These are phyloP conservation scores for Penicillium griseofulvum DNA, from an alignment of 2,329 filamentous ascomycete genomes.

Conservation along the genomic window DNA sequence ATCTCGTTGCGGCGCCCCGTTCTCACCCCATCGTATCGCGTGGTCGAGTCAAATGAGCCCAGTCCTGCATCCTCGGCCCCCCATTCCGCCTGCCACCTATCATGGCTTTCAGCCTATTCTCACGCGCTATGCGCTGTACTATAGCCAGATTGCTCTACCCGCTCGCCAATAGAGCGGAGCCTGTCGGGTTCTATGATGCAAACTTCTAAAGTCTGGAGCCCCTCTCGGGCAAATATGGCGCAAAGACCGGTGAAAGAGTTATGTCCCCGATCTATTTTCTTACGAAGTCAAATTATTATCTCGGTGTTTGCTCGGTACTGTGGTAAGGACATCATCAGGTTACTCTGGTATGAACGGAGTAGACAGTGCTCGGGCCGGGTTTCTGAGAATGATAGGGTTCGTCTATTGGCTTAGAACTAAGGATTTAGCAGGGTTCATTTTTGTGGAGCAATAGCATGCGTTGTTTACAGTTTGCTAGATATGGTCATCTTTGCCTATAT, in stretches of 20 bases:
- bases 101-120: neutral
- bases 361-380: slow-evolving; percentile 8
- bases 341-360: neutral
- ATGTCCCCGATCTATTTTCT: slow-evolving; percentile 19
- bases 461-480: slow-evolving; percentile 2
- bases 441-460: slow-evolving; percentile 7
- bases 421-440: neutral
- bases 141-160: slow-evolving; percentile 10
- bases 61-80: slow-evolving; percentile 6
- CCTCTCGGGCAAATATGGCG: neutral
- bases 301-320: slow-evolving; percentile 2
- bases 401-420: neutral
- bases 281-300: neutral
- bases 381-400: slow-evolving; percentile 3
- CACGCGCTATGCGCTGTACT: slow-evolving; percentile 22
- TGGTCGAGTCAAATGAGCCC: slow-evolving; percentile 24
- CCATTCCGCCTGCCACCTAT: slow-evolving; percentile 7
- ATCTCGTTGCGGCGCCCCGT: slow-evolving; percentile 1
- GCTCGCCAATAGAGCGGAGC: slow-evolving; percentile 15
- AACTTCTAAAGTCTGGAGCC: neutral
- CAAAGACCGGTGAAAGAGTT: neutral
- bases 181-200: slow-evolving; percentile 1
- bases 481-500: neutral
- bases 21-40: slow-evolving; percentile 15
- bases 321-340: neutral